Evolutionary conservation across 805 yeast species (phyloP).

Genomic region (Wickerhamiella qilinensis): DNA sequence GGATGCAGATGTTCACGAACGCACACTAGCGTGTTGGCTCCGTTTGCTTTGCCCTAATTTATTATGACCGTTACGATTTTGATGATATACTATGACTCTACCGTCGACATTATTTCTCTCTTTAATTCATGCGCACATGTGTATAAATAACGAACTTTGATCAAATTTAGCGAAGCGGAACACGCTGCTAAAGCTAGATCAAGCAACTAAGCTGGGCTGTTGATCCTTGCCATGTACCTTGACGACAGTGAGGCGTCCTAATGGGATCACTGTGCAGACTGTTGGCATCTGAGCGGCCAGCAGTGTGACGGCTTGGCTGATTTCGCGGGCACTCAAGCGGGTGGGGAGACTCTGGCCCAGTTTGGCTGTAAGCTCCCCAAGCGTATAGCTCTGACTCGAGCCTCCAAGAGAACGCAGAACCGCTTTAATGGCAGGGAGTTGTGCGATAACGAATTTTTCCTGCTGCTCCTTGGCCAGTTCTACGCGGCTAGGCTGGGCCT

Average conservation of each 20-base stretch:
- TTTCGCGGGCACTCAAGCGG: constrained; percentile 14
- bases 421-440: constrained; percentile 13
- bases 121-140: too few relatives aligned
- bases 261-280: constrained; percentile 14
- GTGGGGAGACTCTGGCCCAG: constrained; percentile 12
- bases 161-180: too few relatives aligned
- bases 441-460: constrained; percentile 13
- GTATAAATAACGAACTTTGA: too few relatives aligned
- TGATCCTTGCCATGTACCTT: constrained; percentile 3
- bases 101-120: too few relatives aligned
- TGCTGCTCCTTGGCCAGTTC: constrained; percentile 5
- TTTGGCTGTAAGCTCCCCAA: constrained; percentile 11
- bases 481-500: constrained; percentile 9
- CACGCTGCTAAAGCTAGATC: too few relatives aligned
- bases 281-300: constrained; percentile 12
- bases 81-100: not conserved
- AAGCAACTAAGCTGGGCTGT: not conserved
- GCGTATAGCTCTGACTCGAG: constrained; percentile 4
- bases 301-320: constrained; percentile 12
- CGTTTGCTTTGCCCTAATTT: not conserved
- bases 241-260: constrained; percentile 15
- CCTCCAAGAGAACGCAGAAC: constrained; percentile 10
- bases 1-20: constrained; percentile 1
- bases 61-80: not conserved
- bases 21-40: not conserved